Evolutionary conservation across 208 protist genomes (phyloP), one percentile per base, ranked within the genome.

Genomic region (Willaertia magna): DNA sequence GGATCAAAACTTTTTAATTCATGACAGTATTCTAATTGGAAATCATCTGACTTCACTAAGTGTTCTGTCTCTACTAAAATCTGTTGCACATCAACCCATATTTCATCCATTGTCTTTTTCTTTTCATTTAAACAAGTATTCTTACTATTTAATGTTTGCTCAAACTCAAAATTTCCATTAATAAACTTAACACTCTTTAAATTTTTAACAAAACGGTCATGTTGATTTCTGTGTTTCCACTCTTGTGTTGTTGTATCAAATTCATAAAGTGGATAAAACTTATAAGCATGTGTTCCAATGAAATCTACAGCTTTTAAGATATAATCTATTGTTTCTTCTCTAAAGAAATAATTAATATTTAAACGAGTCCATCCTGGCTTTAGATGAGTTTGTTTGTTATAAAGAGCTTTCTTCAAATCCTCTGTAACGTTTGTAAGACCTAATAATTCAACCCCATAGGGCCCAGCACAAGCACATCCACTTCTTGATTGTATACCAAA

Each of bases 401-500:
- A 76, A n/a, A 44, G 20, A 9, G 39, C 39, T 3, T 18, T n/a
- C 14, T 44, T 12, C 7, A 76, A 76, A 43, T 18, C 42, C 30
- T 76, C 39, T 0, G 20, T 2, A 26, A 20, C 39, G 20, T 76
- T n/a, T 26, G 67, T 18, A 67, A 67, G 26, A 34, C 55, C 55
- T 6, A 67, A 30, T 34, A 67, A 34, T 34, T 67, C 55, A 22
- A 34, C n/a, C 34, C 55, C 55, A 34, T 34, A 67, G 1, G 55
- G 55, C 26, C 55, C 55, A 34, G 55, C 93, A 85, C 94, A 96
- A n/a, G 84, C 74, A 87, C 94, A 96, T n/a, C 94, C 93, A 47
- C 84, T 85, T 49, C 93, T 89, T 30, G 79, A 87, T 85, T 94
- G 91, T 6, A 95, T 87, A 67, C 93, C 94, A 89, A 96, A 96